Evolutionary conservation across 148 eudicot genomes (phyloP), one percentile per base, ranked within the genome.

Genomic region (Cornus kousa): DNA sequence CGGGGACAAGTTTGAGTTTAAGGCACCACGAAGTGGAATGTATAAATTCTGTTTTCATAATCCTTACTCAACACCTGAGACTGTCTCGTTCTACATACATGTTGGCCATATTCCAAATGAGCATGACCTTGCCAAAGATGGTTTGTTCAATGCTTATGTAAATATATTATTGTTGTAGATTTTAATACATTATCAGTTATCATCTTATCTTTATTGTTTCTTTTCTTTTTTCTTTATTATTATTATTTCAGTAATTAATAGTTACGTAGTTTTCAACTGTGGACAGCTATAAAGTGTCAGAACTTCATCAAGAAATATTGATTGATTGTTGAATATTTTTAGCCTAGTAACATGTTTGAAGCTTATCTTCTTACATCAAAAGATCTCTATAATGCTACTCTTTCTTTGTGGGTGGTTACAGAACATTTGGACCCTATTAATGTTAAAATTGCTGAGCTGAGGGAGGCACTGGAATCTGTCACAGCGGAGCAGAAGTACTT

Each of bases 71-170:
- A 79, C 97, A 64, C 99, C 99, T 2, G 99, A 95, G 86, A 87
- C 94, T 39, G 94, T 95, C 73, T 87, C 99, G 71, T 95, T 95
- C 91, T 84, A 91, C 85, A 95, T 95, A 67, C 99, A 95, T 76
- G 88, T 89, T 74, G 99, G 99, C 77, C 99, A 95, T 79, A 93
- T 95, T 77, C 97, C 99, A 65, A 86, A 68, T 70, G 91, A 93
- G 77, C 97, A 93, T 73, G 86, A 95, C 85, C 94, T 95, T 37
- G 99, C 99, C 11, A 95, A 95, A 88, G 99, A 95, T 81, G 99
- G 99, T 95, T 71, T 76, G 99, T 88, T 48, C 20, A 40, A 43
- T n/a, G 23, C 43, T n/a, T 74, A 5, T 78, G 22, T 68, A n/a
- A 74, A 14, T 68, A 12, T 9, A 3, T 32, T 28, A 17, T 33